A percentile compares a stretch with the other conserved stretches of the same genome.
Conservation (phyloP, 352 stramenopile species). For the Phytopythium montanum region DNA sequence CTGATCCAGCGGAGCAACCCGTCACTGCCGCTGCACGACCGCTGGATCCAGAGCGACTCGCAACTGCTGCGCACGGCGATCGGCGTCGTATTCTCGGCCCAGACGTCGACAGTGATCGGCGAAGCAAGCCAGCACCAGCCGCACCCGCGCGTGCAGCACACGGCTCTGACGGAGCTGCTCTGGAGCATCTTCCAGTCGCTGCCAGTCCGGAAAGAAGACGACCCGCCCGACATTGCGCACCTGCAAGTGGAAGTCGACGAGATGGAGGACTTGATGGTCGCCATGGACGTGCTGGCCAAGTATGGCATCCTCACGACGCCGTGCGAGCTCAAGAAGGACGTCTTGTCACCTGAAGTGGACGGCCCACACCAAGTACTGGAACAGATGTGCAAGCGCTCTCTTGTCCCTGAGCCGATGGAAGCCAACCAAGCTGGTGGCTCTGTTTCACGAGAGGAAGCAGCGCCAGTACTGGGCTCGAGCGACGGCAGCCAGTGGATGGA, state of each 20-base stretch:
- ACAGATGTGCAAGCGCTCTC: conserved; percentile 32
- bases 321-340: conserved; percentile 14
- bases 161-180: conserved; percentile 45
- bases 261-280: conserved; percentile 67
- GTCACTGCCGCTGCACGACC: conserved; percentile 25
- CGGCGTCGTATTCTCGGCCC: conserved; percentile 37
- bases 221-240: conserved; percentile 43
- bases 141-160: conserved; percentile 10
- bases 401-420: neutral
- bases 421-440: neutral
- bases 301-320: conserved; percentile 45
- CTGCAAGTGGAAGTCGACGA: conserved; percentile 72
- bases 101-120: conserved; percentile 13
- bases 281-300: conserved; percentile 62
- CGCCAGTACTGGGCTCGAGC: neutral
- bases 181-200: conserved; percentile 76
- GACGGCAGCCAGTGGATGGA: conserved; percentile 39
- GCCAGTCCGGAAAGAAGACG: conserved; percentile 55
- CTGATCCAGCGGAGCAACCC: conserved; percentile 66
- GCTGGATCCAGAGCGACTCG: conserved; percentile 65
- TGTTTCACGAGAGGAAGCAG: neutral
- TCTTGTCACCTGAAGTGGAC: conserved; percentile 8
- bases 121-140: conserved; percentile 5
- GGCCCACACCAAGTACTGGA: conserved; percentile 34
- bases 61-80: conserved; percentile 56